A percentile compares a stretch with the other conserved stretches of the same genome.
Evolutionary conservation across 768 basidiomycete genomes (phyloP).

Genomic region (Termitomyces sp.): DNA sequence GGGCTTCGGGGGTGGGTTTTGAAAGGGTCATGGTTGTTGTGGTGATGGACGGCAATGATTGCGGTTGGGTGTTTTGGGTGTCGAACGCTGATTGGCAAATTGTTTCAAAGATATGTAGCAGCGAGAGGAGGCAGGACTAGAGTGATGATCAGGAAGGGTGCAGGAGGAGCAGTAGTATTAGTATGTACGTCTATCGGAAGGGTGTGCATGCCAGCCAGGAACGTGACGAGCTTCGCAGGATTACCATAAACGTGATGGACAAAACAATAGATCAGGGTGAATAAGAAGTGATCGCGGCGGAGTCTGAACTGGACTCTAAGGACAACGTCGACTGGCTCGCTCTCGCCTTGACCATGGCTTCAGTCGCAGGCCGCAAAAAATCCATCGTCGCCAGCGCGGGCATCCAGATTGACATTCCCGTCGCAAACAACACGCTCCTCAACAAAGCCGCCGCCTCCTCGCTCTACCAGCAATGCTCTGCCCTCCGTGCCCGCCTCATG

Average conservation of each 20-base stretch:
- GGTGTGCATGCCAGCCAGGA: neutral
- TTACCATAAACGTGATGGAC: neutral
- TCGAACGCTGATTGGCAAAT: neutral
- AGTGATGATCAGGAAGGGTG: neutral
- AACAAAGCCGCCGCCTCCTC: slow-evolving; percentile 90
- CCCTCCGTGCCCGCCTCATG: slow-evolving; percentile 70
- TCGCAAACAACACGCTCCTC: slow-evolving; percentile 80
- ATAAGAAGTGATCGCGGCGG: slow-evolving; percentile 9
- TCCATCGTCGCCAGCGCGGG: slow-evolving; percentile 62
- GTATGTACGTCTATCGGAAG: neutral
- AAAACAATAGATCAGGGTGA: neutral
- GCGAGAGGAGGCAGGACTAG: neutral
- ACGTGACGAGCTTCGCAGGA: neutral
- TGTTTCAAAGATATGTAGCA: neutral
- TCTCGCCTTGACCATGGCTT: slow-evolving; percentile 30
- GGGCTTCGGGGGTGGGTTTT: no score
- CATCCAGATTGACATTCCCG: slow-evolving; percentile 68
- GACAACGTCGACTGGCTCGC: neutral
- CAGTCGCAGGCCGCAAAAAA: slow-evolving; percentile 72
- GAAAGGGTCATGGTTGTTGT: neutral
- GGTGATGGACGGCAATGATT: neutral
- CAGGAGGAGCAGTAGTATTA: neutral
- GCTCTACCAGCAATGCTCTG: slow-evolving; percentile 88
- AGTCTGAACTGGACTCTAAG: slow-evolving; percentile 19
- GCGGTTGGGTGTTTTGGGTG: neutral